Evolutionary conservation across 2,329 filamentous ascomycete genomes (phyloP).

Genomic region (Diaporthe citri): DNA sequence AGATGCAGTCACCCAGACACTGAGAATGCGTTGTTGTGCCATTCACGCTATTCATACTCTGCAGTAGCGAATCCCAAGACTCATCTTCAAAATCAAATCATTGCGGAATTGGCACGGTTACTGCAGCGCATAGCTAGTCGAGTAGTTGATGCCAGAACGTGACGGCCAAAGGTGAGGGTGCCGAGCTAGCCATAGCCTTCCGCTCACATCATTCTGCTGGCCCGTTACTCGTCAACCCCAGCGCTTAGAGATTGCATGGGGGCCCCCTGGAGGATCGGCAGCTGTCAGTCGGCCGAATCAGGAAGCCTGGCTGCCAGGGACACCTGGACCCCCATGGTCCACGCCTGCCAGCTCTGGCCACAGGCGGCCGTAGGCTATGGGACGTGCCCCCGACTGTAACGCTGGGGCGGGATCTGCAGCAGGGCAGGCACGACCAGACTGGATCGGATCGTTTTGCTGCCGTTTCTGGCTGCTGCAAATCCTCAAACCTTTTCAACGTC

Average conservation of each 20-base stretch:
- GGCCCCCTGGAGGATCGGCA: neutral
- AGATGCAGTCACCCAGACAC: neutral
- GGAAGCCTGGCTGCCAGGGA: neutral
- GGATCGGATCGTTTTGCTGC: constrained; percentile 27
- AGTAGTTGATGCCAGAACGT: neutral
- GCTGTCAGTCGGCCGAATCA: constrained; percentile 13
- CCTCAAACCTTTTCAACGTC: constrained; percentile 25
- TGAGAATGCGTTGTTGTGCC: neutral
- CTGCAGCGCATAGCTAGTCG: neutral
- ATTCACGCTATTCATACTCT: neutral
- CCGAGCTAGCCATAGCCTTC: neutral
- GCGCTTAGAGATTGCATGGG: constrained; percentile 31
- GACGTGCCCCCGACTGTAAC: neutral
- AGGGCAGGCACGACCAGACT: constrained; percentile 9
- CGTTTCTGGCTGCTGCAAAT: constrained; percentile 21
- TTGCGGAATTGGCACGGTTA: neutral
- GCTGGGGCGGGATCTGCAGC: constrained; percentile 22
- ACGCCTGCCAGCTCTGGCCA: constrained; percentile 6
- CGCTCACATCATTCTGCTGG: neutral
- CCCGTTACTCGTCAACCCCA: neutral
- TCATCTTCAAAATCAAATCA: neutral
- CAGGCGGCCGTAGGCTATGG: constrained; percentile 9
- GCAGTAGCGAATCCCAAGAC: too few species aligned
- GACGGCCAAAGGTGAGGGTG: neutral
- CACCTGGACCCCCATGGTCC: neutral